phyloP scores from a whole-genome alignment of 495 filamentous ascomycete genomes.

The Talaromyces proteolyticus region DNA sequence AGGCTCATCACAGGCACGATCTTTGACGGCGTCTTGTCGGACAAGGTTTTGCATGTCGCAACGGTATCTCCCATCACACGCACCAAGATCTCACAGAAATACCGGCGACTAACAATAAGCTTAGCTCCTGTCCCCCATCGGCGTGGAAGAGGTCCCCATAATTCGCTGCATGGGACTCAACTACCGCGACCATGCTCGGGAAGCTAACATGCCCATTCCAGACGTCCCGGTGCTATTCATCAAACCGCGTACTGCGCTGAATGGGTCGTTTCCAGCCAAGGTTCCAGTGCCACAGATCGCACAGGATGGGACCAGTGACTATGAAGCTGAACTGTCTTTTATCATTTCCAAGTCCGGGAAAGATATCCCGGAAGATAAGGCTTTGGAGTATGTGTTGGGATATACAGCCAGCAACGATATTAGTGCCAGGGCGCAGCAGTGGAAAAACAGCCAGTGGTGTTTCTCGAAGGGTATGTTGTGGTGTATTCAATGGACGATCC shows the following conservation, averaged over 20 bases:
- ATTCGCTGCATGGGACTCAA: constrained; percentile 66
- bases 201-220: constrained; percentile 62
- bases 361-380: constrained; percentile 55
- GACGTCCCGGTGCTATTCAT: constrained; percentile 65
- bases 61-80: not conserved
- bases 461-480: constrained; percentile 61
- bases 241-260: constrained; percentile 60
- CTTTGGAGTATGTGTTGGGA: constrained; percentile 60
- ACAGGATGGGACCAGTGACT: constrained; percentile 50
- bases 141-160: constrained; percentile 14
- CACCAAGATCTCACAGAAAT: too few relatives aligned
- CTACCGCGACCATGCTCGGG: constrained; percentile 62
- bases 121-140: constrained; percentile 23
- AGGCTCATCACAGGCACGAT: constrained; percentile 20
- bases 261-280: constrained; percentile 48
- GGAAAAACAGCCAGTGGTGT: constrained; percentile 64
- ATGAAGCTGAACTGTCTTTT: constrained; percentile 65
- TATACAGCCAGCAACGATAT: constrained; percentile 68
- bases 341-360: constrained; percentile 57
- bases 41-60: constrained; percentile 15
- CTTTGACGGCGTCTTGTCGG: constrained; percentile 22
- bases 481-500: constrained; percentile 15
- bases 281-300: constrained; percentile 30
- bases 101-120: too few relatives aligned
- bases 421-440: constrained; percentile 64